Evolutionary conservation across 2,329 filamentous ascomycete species (phyloP).

Genomic region (Fonsecaea pedrosoi): DNA sequence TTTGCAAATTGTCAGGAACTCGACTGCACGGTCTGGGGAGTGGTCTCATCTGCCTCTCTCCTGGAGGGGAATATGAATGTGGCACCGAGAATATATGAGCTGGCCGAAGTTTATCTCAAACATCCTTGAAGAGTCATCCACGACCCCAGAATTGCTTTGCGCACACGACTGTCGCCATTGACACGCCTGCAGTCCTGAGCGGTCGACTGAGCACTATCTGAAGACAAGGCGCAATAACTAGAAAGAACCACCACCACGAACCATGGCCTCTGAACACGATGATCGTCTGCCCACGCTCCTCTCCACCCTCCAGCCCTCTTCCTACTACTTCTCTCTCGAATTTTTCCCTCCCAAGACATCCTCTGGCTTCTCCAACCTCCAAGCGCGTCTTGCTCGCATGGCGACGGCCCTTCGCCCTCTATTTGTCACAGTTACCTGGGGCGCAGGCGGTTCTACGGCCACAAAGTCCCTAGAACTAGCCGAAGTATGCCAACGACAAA

Average conservation of each 20-base stretch:
- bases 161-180: neutral
- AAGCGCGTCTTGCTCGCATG: constrained; percentile 93
- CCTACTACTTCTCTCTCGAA: constrained; percentile 92
- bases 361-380: constrained; percentile 93
- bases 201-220: neutral
- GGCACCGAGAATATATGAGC: neutral
- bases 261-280: constrained; percentile 35
- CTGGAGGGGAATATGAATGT: neutral
- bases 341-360: constrained; percentile 99
- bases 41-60: neutral
- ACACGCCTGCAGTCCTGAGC: neutral
- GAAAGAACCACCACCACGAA: neutral
- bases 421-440: constrained; percentile 98
- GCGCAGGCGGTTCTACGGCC: constrained; percentile 90
- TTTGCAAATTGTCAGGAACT: neutral
- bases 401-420: constrained; percentile 85
- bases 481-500: constrained; percentile 89
- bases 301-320: constrained; percentile 72
- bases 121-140: neutral
- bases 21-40: neutral
- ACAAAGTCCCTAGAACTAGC: constrained; percentile 91
- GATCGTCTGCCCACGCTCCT: constrained; percentile 39
- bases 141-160: neutral
- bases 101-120: neutral
- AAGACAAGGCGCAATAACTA: neutral